Evolutionary conservation across 306 rosid species (phyloP), one percentile per base, ranked within the genome.

Genomic region (Cicer yamashitae): DNA sequence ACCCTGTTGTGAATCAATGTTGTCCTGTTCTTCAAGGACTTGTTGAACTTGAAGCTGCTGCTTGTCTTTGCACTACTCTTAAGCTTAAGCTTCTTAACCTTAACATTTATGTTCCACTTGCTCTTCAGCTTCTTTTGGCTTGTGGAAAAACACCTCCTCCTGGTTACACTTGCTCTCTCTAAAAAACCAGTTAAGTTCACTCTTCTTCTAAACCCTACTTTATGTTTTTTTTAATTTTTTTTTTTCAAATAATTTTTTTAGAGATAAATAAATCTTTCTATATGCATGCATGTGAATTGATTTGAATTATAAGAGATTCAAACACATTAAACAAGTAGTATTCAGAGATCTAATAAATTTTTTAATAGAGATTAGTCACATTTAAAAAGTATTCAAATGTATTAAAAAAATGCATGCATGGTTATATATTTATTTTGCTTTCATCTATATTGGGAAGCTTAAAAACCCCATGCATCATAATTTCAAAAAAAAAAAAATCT

Each of bases 81-180:
- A 96, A 96, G 82, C 41, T 88, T 14, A 96, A 96, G 83, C 89
- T 86, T 80, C 86, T 96, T n/a, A 89, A 91, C 83, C 98, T 96
- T 52, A 92, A 88, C 37, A 71, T 96, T 6, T 90, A 69, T 66
- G 96, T 96, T 1, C 98, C 99, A 0, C 40, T 96, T 30, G 98
- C 98, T 77, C 91, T 96, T 82, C 97, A 96, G 87, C 97, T 96
- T 13, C 97, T 96, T 11, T 71, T 96, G 13, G 52, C 96, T 58
- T 96, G 99, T 82, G 99, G 99, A 2, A 96, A 96, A 80, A 74
- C 84, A 3, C 99, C 99, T 73, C 98, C 99, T 79, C 88, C 96
- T 82, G 99, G 99, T 73, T 96, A 82, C 91, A 96, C 99, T 13
- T 96, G 99, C 89, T 76, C 97, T 67, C 89, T 94, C 44, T 94